Conservation (phyloP, 129 eudicot species). For the Saposhnikovia divaricata region DNA sequence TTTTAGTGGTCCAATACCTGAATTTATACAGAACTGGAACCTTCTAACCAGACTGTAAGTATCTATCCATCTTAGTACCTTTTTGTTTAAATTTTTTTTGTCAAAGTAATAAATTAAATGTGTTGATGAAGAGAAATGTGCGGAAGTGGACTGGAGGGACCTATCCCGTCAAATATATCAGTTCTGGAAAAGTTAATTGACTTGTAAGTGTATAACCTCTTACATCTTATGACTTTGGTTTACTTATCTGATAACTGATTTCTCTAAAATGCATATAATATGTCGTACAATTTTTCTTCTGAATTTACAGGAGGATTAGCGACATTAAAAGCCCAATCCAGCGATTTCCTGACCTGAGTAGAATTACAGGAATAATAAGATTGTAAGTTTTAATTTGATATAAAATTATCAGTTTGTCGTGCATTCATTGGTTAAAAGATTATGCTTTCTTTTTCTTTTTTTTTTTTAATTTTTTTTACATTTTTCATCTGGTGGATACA, state of each 20-base stretch:
- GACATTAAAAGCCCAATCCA: constrained; percentile 57
- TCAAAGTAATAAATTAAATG: constrained; percentile 2
- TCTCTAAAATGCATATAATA: not conserved
- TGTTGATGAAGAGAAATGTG: constrained; percentile 56
- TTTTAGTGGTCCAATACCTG: constrained; percentile 72
- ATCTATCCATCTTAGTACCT: not conserved
- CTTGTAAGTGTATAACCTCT: constrained; percentile 41
- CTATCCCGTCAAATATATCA: constrained; percentile 68
- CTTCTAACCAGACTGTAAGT: constrained; percentile 67
- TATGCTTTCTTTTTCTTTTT: not conserved
- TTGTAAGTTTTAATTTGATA: constrained; percentile 35
- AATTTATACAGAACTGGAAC: constrained; percentile 66
- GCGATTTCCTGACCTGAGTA: constrained; percentile 49
- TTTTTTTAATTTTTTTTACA: constrained; percentile 20
- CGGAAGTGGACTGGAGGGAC: constrained; percentile 86
- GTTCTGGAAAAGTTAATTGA: constrained; percentile 39
- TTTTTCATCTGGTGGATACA: constrained; percentile 20
- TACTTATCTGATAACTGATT: not conserved
- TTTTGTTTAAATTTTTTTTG: not conserved
- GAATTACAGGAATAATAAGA: constrained; percentile 36
- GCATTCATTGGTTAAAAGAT: constrained; percentile 1
- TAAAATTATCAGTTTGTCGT: not conserved
- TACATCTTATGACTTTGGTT: not conserved
- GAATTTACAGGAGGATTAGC: constrained; percentile 56
- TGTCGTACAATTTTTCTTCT: constrained; percentile 1